Evolutionary conservation across 768 basidiomycete species (phyloP).

Genomic region (Panaeolus papilionaceus): DNA sequence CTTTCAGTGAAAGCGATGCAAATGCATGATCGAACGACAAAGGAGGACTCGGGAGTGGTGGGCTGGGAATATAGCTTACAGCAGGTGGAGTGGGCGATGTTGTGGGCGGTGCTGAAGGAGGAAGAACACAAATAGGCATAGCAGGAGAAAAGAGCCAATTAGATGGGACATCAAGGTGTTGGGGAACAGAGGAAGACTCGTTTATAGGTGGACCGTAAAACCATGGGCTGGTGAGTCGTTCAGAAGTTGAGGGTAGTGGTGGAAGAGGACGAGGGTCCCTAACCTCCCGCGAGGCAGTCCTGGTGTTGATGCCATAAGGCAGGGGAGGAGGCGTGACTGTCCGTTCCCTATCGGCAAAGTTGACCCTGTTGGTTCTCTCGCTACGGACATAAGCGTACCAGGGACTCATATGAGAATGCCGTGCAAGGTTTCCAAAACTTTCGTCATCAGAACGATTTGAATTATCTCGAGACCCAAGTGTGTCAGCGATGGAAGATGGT

Average conservation of each 20-base stretch:
- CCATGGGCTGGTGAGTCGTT: constrained; percentile 8
- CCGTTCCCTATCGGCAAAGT: constrained; percentile 1
- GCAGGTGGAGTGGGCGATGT: constrained; percentile 7
- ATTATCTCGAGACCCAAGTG: neutral
- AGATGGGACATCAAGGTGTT: constrained; percentile 8
- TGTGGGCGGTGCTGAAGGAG: constrained; percentile 11
- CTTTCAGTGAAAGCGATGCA: neutral
- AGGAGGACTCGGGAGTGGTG: constrained; percentile 8
- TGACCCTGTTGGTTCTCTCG: neutral
- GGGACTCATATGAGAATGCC: neutral
- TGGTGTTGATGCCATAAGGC: constrained; percentile 14
- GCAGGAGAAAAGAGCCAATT: neutral
- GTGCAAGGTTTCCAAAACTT: constrained; percentile 4
- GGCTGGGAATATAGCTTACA: neutral
- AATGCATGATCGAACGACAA: constrained; percentile 10
- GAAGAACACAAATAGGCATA: constrained; percentile 11
- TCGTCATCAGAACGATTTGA: constrained; percentile 12
- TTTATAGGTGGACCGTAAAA: constrained; percentile 10
- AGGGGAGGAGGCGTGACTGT: constrained; percentile 6
- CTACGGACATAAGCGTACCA: constrained; percentile 6
- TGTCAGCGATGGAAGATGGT: neutral
- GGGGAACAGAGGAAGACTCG: neutral
- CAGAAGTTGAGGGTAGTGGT: constrained; percentile 4
- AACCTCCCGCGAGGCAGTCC: constrained; percentile 8
- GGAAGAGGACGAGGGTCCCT: constrained; percentile 14